Conservation (phyloP, 768 basidiomycete genomes). For the Suillus clintonianus region DNA sequence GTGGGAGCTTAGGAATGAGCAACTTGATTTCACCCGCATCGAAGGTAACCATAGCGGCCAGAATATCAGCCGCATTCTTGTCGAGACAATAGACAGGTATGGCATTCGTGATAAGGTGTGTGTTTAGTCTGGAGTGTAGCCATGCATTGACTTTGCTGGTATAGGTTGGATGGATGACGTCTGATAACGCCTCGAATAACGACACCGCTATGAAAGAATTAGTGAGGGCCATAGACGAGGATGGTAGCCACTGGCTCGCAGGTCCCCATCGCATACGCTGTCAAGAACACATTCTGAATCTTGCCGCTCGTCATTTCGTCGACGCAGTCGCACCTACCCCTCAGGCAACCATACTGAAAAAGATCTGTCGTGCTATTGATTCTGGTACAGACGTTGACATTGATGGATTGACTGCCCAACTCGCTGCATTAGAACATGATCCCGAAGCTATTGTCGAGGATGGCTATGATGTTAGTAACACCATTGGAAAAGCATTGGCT, state of each 20-base stretch:
- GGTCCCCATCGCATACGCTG: neutral
- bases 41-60: neutral
- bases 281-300: neutral
- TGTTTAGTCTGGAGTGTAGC: neutral
- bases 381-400: neutral
- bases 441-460: neutral
- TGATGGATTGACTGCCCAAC: neutral
- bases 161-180: neutral
- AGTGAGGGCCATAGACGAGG: neutral
- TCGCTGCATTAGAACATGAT: neutral
- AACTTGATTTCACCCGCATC: neutral
- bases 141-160: neutral
- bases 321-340: neutral
- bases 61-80: neutral
- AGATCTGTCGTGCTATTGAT: neutral
- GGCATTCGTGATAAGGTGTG: neutral
- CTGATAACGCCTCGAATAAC: neutral
- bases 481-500: neutral
- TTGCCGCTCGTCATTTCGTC: neutral
- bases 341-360: neutral
- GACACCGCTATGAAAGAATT: neutral
- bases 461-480: neutral
- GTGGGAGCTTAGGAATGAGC: neutral
- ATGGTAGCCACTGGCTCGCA: neutral
- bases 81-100: neutral